Base-by-base conservation (phyloP, 176 grass and related monocot genomes). In the Metroxylon sagu region DNA sequence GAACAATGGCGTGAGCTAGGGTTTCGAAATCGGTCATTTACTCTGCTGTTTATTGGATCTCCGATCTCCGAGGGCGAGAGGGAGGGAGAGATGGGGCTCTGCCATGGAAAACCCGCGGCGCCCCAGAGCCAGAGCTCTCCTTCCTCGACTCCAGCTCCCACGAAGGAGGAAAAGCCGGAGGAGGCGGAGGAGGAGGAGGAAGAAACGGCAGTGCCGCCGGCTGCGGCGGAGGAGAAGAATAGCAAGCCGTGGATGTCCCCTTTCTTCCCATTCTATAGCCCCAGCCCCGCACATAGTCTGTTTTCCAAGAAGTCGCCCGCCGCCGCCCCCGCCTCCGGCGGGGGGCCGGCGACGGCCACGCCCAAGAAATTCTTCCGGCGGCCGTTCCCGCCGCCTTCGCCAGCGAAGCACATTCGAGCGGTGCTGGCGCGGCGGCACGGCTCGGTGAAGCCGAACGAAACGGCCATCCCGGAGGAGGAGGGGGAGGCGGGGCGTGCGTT, bases 331-430 rank as follows among this genome's bases (percentile, higher is more conserved):
- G 50, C 30, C 35, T 12, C 35, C 8, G 65, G 65, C 70, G 78
- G 79, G 51, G 23, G 29, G 23, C 84, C 80, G 73, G 85, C 69
- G 65, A 77, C 29, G 79, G 80, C 73, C 56, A 89, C 77, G 56
- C 69, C 29, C 57, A 80, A 77, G 52, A 68, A 29, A 18, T 43
- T 81, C 5, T 53, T 50, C 43, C 80, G 77, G 73, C 76, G 76
- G 61, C 48, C 68, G 16, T 84, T 81, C 77, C 16, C 80, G 77
- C 61, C 85, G 64, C 77, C 85, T 73, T 89, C 77, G 56, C 72
- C 61, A 53, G 66, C 64, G 27, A 74, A 89, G 77, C 80, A 89
- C 77, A 89, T 89, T 65, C 66, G 77, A 48, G 76, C 82, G 35
- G 76, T 81, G 25, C 77, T 89, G 56, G 80, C 85, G 17, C 52